These are phyloP conservation scores for Pseudogymnoascus sp. DNA, from an alignment of 2,329 filamentous ascomycete species.

Conservation along the genomic window DNA sequence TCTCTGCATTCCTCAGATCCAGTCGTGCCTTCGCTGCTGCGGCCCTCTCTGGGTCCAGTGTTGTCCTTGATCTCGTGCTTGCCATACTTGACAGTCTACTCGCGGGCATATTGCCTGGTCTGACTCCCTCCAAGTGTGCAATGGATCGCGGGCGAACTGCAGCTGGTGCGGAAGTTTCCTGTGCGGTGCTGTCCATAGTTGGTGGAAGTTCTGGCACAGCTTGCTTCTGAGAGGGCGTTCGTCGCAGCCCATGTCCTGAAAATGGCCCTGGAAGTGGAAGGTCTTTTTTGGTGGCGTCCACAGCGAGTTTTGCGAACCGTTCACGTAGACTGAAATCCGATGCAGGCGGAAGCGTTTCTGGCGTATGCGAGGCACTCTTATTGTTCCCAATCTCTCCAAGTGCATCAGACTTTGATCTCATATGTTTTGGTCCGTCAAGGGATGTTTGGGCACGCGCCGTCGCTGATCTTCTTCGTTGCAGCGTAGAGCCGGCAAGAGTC, in stretches of 20 bases:
- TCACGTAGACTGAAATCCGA: constrained; percentile 3
- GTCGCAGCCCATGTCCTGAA: background rate
- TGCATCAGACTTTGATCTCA: constrained; percentile 1
- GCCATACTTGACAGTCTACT: constrained; percentile 14
- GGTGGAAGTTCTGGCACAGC: background rate
- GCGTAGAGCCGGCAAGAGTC: background rate
- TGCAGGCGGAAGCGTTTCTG: background rate
- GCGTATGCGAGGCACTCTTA: background rate
- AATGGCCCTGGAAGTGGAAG: background rate
- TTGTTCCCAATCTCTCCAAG: background rate
- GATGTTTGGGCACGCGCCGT: background rate
- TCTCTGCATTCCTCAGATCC: constrained; percentile 25
- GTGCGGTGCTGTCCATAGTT: background rate
- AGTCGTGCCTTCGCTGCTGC: constrained; percentile 28
- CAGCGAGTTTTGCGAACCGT: constrained; percentile 2
- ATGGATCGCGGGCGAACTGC: constrained; percentile 13
- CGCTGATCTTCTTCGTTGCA: background rate
- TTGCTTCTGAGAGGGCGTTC: constrained; percentile 1
- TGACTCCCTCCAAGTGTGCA: constrained; percentile 43
- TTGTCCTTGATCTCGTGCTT: constrained; percentile 16
- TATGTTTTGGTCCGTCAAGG: background rate
- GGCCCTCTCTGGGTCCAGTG: constrained; percentile 26
- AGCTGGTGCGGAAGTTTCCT: background rate
- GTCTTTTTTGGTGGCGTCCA: background rate
- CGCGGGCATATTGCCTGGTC: constrained; percentile 28